Evolutionary conservation across 2,329 filamentous ascomycete genomes (phyloP).

Genomic region (Pseudogymnoascus sp.): DNA sequence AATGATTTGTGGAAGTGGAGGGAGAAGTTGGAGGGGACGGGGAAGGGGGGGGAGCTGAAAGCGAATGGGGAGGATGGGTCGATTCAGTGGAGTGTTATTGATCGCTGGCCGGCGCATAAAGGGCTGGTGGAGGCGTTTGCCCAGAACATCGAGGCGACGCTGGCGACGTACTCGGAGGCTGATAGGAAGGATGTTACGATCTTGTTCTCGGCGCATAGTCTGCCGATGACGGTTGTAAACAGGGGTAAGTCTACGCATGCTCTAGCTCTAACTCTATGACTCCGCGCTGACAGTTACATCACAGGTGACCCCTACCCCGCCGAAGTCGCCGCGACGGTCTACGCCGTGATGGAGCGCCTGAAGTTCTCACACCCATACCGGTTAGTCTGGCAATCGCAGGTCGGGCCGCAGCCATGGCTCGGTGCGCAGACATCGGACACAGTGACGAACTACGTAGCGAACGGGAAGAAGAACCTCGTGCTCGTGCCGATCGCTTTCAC

Average conservation of each 20-base stretch:
- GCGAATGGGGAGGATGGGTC: slow-evolving; percentile 49
- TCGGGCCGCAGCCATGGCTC: slow-evolving; percentile 90
- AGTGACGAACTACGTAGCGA: slow-evolving; percentile 80
- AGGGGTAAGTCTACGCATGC: slow-evolving; percentile 49
- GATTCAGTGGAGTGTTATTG: slow-evolving; percentile 95
- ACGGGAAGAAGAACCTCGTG: slow-evolving; percentile 84
- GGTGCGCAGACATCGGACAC: slow-evolving; percentile 87
- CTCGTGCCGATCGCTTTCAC: slow-evolving; percentile 96
- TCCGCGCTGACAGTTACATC: slow-evolving; percentile 19
- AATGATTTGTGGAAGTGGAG: slow-evolving; percentile 99
- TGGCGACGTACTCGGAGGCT: slow-evolving; percentile 77
- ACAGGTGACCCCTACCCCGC: slow-evolving; percentile 86
- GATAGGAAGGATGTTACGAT: slow-evolving; percentile 73
- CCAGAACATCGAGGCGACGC: slow-evolving; percentile 78
- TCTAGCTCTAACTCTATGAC: slow-evolving; percentile 11
- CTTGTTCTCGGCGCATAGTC: slow-evolving; percentile 88
- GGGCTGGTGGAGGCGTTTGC: slow-evolving; percentile 90
- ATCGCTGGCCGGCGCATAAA: slow-evolving; percentile 89
- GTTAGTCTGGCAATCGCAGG: slow-evolving; percentile 96
- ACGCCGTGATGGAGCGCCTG: slow-evolving; percentile 91
- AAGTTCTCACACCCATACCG: slow-evolving; percentile 86
- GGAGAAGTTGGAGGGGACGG: slow-evolving; percentile 75
- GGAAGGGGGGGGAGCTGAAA: slow-evolving; percentile 31
- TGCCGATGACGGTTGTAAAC: slow-evolving; percentile 97
- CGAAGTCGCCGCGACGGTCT: slow-evolving; percentile 91